Base-by-base conservation (phyloP, 805 yeast species). In the Komagataella populi region DNA sequence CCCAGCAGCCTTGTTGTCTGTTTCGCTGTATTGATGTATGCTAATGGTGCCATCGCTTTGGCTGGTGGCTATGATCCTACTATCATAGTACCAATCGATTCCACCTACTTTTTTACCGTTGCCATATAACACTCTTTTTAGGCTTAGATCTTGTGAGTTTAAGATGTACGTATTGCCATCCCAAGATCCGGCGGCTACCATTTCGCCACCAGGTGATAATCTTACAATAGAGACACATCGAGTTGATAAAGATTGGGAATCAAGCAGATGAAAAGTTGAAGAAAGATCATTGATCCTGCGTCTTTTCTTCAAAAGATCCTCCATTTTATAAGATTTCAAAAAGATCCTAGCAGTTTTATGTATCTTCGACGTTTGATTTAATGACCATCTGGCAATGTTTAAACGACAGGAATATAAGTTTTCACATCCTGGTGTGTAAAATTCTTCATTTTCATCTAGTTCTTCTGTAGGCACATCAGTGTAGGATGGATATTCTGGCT, bases 141-240 rank as follows among this genome's bases (percentile, higher is more conserved):
- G 55, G 17, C 66, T 64, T 46, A 83, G 63, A 3, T 72, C 63
- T 0, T 64, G 58, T 3, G 63, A 56, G 47, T 74, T 63, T n/a
- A 84, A 46, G 1, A 87, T 55, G 54, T 73, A 74, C 4, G 87
- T 57, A 23, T 72, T 71, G 3, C 97, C 97, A 55, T 82, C 78
- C 97, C 98, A 91, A 44, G 93, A 84, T 0, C 89, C 93, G 12
- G 80, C 70, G 0, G 87, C 84, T 2, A 86, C 63, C 2, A 55
- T 50, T 1, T 58, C 46, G 3, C 68, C 63, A 50, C 68, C 60
- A 0, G 68, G 64, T 4, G 79, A 70, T 53, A 77, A 70, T 6
- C 77, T 58, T 0, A 82, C 77, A 2, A 70, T 62, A 0, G 95
- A 82, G 0, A 85, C 72, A 3, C 95, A 87, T 52, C 96, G 69